phyloP scores from a whole-genome alignment of 352 stramenopile genomes.

The Thraustotheca clavata region DNA sequence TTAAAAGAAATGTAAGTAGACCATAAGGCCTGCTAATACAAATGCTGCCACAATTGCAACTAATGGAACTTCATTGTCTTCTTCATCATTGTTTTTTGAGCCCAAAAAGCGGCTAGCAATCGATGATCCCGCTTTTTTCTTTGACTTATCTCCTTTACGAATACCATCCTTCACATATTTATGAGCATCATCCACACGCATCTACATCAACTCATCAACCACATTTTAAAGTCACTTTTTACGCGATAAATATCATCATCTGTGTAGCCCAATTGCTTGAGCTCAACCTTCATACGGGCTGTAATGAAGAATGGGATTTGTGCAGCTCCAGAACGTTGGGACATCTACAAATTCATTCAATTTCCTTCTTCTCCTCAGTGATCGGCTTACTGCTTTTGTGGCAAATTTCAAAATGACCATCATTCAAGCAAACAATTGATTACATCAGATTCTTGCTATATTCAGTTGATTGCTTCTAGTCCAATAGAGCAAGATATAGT shows the following conservation, averaged over 20 bases:
- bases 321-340: background rate
- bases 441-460: too few species aligned
- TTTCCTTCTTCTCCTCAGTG: too few species aligned
- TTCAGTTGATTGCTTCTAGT: too few species aligned
- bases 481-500: too few species aligned
- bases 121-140: background rate
- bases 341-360: too few species aligned
- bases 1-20: slow-evolving; percentile 14
- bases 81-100: background rate
- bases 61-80: background rate
- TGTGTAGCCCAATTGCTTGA: slow-evolving; percentile 20
- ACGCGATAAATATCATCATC: slow-evolving; percentile 21
- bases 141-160: slow-evolving; percentile 9
- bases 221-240: background rate
- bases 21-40: background rate
- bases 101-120: background rate
- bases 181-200: slow-evolving; percentile 19
- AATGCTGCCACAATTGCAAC: background rate
- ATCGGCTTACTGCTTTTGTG: too few species aligned
- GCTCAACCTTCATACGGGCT: slow-evolving; percentile 20
- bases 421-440: too few species aligned
- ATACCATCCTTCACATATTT: slow-evolving; percentile 5
- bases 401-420: too few species aligned
- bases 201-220: background rate
- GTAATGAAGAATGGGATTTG: slow-evolving; percentile 20